Evolutionary conservation across 2,329 filamentous ascomycete species (phyloP), one percentile per base, ranked within the genome.

Genomic region (Penicillium sumatraense): DNA sequence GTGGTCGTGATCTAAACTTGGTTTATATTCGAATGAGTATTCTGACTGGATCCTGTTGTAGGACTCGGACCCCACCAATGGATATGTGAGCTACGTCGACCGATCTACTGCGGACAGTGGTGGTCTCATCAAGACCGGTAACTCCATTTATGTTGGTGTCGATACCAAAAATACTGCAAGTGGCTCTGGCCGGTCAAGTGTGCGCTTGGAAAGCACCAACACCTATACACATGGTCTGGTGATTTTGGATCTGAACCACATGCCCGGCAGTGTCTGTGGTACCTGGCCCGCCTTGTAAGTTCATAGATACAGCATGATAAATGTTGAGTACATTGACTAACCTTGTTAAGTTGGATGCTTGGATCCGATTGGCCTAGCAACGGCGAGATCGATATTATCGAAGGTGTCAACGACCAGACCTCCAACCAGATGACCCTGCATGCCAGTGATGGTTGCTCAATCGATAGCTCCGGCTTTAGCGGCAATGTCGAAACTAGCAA

Each of bases 311-410:
- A 18, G 1, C 50, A 45, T 20, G 9, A 23, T n/a, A 27, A 18
- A 24, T n/a, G 14, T n/a, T 3, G 6, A 13, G 13, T n/a, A 6
- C 29, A 41, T 26, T 13, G 13, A 33, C n/a, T 38, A 40, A 64
- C 50, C 21, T 51, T 9, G 13, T 41, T 46, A 26, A 78, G 76
- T 70, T 84, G 81, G 81, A 79, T 78, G 44, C 70, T 90, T 29
- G 89, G 89, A 14, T 78, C 81, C n/a, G 74, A 82, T 67, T 93
- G 90, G 90, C 90, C 90, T 1, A 71, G 70, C 38, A 78, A 79
- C 7, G 89, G 89, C 44, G 90, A 93, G 75, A 89, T 93, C 65
- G 90, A 93, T 71, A 89, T 93, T 65, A 85, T 93, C 63, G 90
- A 93, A 76, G 89, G 89, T 33, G 87, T 91, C 63, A 90, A 91